Base-by-base conservation (phyloP, 1,284 basidiomycete species). In the Singerocomus inundabilis region DNA sequence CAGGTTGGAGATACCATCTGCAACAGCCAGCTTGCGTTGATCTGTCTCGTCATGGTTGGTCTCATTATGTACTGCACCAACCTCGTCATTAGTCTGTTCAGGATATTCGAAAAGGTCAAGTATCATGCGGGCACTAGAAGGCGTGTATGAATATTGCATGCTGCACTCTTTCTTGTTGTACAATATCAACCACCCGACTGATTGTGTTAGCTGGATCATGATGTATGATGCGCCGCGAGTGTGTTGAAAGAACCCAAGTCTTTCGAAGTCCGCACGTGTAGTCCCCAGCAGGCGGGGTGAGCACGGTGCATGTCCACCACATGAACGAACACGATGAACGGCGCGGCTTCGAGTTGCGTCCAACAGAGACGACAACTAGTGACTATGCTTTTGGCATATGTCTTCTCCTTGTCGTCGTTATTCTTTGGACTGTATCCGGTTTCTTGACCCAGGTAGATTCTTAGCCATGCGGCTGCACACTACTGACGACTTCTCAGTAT, bases 51-150 rank as follows among this genome's bases (percentile, higher is more conserved):
- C 48, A 82, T 80, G 49, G 77, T 89, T 33, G 86, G 88, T 34
- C 75, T 92, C 36, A 64, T 85, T 46, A 81, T 86, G 69, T 92
- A 93, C 66, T 86, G 87, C 70, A 79, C 77, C 56, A 91, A 89
- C 63, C 79, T 93, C 55, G 74, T 92, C 59, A 91, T 93, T 62
- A 87, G 84, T 52, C 75, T 93, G n/a, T 93, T 85, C 69, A 76
- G 91, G 54, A 91, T 93, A 54, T 91, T 93, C 58, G 86, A 91
- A 67, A 92, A 92, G 71, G 87, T 93, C 55, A 91, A 91, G 69
- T 83, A 75, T 54, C 75, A 75, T 49, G 67, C 62, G 5, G 65
- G 66, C 24, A 55, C 56, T 34, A 60, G 62, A 32, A 61, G 53
- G 41, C 52, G 52, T 43, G 34, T 51, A 44, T 54, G 43, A 55